These are phyloP conservation scores for Plectosphaerella cucumerina DNA, from an alignment of 2,329 filamentous ascomycete species.

Conservation along the genomic window DNA sequence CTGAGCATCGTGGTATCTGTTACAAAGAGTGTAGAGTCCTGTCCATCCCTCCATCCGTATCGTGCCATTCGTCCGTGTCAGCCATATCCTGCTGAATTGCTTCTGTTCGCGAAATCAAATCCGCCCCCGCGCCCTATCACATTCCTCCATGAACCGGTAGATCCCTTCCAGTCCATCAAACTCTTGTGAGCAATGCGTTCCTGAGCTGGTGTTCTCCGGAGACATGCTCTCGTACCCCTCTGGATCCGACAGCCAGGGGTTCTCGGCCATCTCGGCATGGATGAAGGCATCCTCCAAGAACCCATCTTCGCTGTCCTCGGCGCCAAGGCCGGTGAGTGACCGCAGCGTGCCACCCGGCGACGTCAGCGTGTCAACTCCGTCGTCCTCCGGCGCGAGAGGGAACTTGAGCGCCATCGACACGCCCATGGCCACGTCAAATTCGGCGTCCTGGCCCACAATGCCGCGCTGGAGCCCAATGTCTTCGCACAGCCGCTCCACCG, in stretches of 20 bases:
- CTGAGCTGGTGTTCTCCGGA: slow-evolving; percentile 36
- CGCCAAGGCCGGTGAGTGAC: slow-evolving; percentile 29
- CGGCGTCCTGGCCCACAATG: slow-evolving; percentile 69
- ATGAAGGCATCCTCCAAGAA: slow-evolving; percentile 30
- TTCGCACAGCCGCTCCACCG: slow-evolving; percentile 77
- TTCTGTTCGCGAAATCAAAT: slow-evolving; percentile 14
- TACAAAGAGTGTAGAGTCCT: slow-evolving; percentile 3
- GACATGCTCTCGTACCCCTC: slow-evolving; percentile 49
- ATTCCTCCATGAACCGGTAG: slow-evolving; percentile 55
- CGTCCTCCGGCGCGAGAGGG: slow-evolving; percentile 68
- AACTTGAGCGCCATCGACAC: slow-evolving; percentile 75
- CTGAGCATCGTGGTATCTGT: not conserved
- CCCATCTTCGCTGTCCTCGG: slow-evolving; percentile 22
- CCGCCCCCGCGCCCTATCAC: slow-evolving; percentile 38
- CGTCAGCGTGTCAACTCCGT: slow-evolving; percentile 23
- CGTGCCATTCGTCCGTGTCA: not conserved
- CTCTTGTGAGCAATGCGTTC: slow-evolving; percentile 39
- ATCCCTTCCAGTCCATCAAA: slow-evolving; percentile 55
- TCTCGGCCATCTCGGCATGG: slow-evolving; percentile 34
- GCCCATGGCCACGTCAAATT: slow-evolving; percentile 65
- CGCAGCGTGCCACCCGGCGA: slow-evolving; percentile 45
- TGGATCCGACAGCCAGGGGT: slow-evolving; percentile 43
- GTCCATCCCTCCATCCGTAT: not conserved
- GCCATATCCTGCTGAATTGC: not conserved
- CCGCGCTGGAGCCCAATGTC: slow-evolving; percentile 84